Base-by-base conservation (phyloP, 1,139 yeast genomes). In the Taiozyma onychis region DNA sequence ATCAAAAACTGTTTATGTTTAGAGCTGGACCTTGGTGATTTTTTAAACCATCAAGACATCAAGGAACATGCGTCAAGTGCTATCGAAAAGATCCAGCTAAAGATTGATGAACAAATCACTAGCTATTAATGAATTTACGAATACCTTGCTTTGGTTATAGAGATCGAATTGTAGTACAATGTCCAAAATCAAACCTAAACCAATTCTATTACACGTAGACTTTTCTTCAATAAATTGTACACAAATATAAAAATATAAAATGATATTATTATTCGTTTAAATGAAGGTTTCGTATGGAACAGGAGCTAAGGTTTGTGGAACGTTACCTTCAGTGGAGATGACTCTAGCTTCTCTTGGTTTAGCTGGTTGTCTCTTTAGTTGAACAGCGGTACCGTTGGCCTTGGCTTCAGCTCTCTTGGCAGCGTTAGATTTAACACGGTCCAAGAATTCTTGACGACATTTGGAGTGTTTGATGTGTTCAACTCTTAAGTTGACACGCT, bases 401-500 rank as follows among this genome's bases (percentile, higher is more conserved):
- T 90, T 91, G 66, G 99, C 99, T 76, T 87, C 98, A 69, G 76
- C 77, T 82, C 86, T 88, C 80, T 81, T 83, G 68, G 89, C 93
- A 74, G 96, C 97, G 80, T 93, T 93, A 71, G 85, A 73, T 84
- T 90, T 91, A 72, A 93, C 99, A 83, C 99, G 90, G 85, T 88
- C 86, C 77, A 93, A 83, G 80, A 93, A 93, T 79, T 93, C 98
- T 77, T 88, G 89, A 82, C 99, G 93, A 84, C 99, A 93, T 81
- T 93, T 93, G 72, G 99, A 93, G 90, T 93, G 99, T 83, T 90
- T 91, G 72, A 93, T 82, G 82, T 93, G 99, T 83, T 93, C 99
- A 72, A 93, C 84, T 81, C 97, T 93, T 77, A 93, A 81, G 88
- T 89, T 90, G 73, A 93, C 86, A 81, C 97, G 91, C 88, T 93